phyloP scores from a whole-genome alignment of 2,329 filamentous ascomycete species.

The Penicillium nordicum region DNA sequence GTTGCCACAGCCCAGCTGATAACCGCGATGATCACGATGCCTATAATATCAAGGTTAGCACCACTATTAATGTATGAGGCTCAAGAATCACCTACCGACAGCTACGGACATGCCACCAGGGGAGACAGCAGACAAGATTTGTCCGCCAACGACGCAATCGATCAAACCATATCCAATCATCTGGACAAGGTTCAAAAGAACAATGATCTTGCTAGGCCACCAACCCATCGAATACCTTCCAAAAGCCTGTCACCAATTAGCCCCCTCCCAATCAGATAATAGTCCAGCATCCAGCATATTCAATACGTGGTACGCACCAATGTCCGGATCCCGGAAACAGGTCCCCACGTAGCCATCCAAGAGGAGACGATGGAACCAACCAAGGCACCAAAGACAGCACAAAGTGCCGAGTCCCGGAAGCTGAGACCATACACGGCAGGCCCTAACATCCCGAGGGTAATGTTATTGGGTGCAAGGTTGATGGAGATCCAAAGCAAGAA shows the following conservation, averaged over 20 bases:
- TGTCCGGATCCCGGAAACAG: conserved; percentile 59
- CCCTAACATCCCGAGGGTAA: conserved; percentile 62
- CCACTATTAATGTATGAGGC: not conserved
- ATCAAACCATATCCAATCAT: conserved; percentile 62
- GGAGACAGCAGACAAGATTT: conserved; percentile 65
- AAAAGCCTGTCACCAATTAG: conserved; percentile 43
- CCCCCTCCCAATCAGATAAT: not conserved
- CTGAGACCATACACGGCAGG: conserved; percentile 57
- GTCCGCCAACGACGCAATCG: conserved; percentile 63
- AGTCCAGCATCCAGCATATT: not conserved
- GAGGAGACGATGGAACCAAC: conserved; percentile 55
- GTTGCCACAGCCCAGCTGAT: conserved; percentile 63
- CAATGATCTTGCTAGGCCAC: conserved; percentile 63
- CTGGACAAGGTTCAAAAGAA: conserved; percentile 60
- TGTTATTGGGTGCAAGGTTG: conserved; percentile 62
- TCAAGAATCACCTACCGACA: conserved; percentile 48
- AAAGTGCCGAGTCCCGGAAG: conserved; percentile 56
- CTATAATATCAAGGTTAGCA: conserved; percentile 20
- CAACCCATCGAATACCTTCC: conserved; percentile 62
- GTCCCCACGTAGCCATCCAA: conserved; percentile 62
- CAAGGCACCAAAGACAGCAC: conserved; percentile 56
- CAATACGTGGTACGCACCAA: conserved; percentile 44
- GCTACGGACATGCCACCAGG: conserved; percentile 57
- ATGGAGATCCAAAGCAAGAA: conserved; percentile 60
- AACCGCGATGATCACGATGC: conserved; percentile 61